phyloP scores from a whole-genome alignment of 2,329 filamentous ascomycete species.

The Beauveria sp. region DNA sequence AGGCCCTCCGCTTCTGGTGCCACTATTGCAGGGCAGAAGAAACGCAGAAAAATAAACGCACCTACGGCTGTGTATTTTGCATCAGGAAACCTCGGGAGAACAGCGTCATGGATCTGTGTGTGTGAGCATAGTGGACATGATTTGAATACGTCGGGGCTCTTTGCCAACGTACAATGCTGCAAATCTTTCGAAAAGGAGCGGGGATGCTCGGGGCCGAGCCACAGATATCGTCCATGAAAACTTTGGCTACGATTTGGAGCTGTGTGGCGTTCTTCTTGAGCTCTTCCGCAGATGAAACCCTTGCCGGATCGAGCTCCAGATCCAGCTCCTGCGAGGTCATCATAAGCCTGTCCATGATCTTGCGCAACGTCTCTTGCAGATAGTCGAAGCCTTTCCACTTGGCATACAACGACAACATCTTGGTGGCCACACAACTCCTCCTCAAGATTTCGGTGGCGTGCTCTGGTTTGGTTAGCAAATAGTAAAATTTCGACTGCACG shows the following conservation, averaged over 20 bases:
- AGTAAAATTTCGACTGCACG: too few relatives aligned
- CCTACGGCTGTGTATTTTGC: constrained; percentile 67
- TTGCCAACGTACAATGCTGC: constrained; percentile 47
- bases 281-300: constrained; percentile 53
- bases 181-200: constrained; percentile 57
- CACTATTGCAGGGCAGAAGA: constrained; percentile 67
- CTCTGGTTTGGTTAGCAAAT: constrained; percentile 32
- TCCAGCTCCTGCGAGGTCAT: constrained; percentile 60
- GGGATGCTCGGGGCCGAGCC: constrained; percentile 55
- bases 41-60: constrained; percentile 63
- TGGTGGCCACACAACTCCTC: constrained; percentile 64
- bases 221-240: constrained; percentile 65
- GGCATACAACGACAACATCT: constrained; percentile 63
- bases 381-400: constrained; percentile 64
- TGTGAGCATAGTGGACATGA: constrained; percentile 12
- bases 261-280: constrained; percentile 59
- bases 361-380: constrained; percentile 56
- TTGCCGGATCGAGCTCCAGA: constrained; percentile 58
- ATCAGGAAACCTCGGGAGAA: constrained; percentile 56
- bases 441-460: constrained; percentile 61
- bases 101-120: constrained; percentile 51
- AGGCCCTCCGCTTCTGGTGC: constrained; percentile 61
- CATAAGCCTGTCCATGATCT: constrained; percentile 59
- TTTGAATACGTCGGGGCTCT: too few relatives aligned
- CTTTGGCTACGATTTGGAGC: constrained; percentile 59